phyloP scores from a whole-genome alignment of 331 rosid species.

The Malus hybrid region DNA sequence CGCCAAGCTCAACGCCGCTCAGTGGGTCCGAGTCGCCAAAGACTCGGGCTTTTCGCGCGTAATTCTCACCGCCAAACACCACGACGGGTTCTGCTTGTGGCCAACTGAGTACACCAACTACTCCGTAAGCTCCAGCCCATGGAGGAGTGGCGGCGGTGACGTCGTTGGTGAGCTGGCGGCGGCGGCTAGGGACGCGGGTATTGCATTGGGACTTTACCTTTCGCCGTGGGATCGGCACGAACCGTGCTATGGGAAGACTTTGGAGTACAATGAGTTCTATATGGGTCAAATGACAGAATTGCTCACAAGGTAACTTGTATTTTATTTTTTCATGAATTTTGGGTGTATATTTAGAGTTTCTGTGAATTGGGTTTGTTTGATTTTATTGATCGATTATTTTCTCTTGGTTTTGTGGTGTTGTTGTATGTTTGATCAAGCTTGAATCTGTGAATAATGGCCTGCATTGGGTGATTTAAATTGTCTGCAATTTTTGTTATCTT shows the following conservation, averaged over 20 bases:
- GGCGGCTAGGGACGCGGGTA: conserved; percentile 61
- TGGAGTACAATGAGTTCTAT: conserved; percentile 66
- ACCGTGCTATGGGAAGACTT: conserved; percentile 40
- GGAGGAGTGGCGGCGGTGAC: conserved; percentile 69
- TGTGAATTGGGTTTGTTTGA: not conserved
- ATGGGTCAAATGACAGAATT: conserved; percentile 83
- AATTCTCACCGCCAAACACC: conserved; percentile 73
- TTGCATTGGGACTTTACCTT: conserved; percentile 70
- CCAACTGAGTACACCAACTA: conserved; percentile 69
- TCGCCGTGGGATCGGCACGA: conserved; percentile 99
- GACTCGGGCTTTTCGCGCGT: conserved; percentile 59
- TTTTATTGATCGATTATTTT: not conserved
- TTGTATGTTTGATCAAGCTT: not conserved
- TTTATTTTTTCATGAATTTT: not conserved
- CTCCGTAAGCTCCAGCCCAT: conserved; percentile 54
- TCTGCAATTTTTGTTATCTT: not conserved
- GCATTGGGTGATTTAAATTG: not conserved
- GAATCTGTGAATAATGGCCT: not conserved
- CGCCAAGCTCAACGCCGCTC: conserved; percentile 53
- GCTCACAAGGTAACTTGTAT: conserved; percentile 52
- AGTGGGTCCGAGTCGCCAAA: conserved; percentile 77
- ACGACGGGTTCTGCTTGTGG: conserved; percentile 96
- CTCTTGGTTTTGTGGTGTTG: not conserved
- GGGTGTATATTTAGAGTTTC: not conserved
- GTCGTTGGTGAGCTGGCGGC: conserved; percentile 61